These are phyloP conservation scores for Tricholoma saponaceum DNA, from an alignment of 768 basidiomycete genomes.

Conservation along the genomic window DNA sequence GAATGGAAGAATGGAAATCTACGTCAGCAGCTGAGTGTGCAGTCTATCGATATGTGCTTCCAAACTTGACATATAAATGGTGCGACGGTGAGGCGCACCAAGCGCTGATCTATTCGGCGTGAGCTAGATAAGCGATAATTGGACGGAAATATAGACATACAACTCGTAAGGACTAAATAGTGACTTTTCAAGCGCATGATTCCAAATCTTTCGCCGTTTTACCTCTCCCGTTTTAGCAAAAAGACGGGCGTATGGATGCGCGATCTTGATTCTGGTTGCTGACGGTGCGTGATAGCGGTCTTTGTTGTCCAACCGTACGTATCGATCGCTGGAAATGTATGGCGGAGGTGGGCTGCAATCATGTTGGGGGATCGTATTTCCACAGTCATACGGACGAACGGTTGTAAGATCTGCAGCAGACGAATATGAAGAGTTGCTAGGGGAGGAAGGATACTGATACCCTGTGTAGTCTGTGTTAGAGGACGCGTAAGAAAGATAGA, in stretches of 20 bases:
- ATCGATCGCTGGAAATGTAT: not conserved
- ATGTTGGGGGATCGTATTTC: constrained; percentile 1
- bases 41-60: constrained; percentile 70
- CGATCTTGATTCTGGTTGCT: constrained; percentile 25
- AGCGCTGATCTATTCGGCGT: constrained; percentile 48
- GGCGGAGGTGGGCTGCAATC: constrained; percentile 4
- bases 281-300: constrained; percentile 1
- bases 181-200: constrained; percentile 69
- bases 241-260: constrained; percentile 68
- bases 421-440: constrained; percentile 7
- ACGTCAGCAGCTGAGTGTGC: constrained; percentile 52
- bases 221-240: constrained; percentile 59
- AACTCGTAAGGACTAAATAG: constrained; percentile 66
- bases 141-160: constrained; percentile 30
- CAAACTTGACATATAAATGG: constrained; percentile 67
- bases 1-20: constrained; percentile 6
- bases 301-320: not conserved
- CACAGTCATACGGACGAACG: not conserved
- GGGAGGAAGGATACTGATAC: constrained; percentile 8
- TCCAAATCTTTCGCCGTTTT: constrained; percentile 75
- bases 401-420: not conserved
- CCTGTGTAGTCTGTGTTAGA: constrained; percentile 1
- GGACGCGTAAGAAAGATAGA: constrained; percentile 1
- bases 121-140: not conserved
- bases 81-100: constrained; percentile 63